phyloP scores from a whole-genome alignment of 176 grass and related monocot species.

The Carex pumila region DNA sequence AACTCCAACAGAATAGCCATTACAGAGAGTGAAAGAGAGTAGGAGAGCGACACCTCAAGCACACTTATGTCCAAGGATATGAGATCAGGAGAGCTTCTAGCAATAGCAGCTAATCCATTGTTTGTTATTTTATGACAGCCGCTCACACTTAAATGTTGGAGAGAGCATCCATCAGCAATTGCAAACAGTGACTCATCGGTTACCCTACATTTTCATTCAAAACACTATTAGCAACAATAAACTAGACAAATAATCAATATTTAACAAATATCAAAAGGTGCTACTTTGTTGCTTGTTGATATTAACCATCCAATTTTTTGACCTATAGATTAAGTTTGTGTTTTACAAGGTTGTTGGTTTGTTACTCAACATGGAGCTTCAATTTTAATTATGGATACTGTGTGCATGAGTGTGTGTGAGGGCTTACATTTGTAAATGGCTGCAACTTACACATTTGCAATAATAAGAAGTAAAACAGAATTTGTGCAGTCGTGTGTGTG shows the following conservation, averaged over 20 bases:
- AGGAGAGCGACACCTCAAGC: constrained; percentile 41
- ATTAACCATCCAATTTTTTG: background rate
- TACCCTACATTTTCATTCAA: constrained; percentile 39
- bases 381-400: background rate
- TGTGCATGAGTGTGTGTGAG: background rate
- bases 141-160: constrained; percentile 50
- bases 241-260: background rate
- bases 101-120: constrained; percentile 56
- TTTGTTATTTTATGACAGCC: constrained; percentile 71
- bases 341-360: background rate
- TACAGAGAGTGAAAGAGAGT: background rate
- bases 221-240: background rate
- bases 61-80: constrained; percentile 67
- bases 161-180: constrained; percentile 61
- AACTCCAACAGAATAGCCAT: background rate
- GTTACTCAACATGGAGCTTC: background rate
- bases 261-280: background rate
- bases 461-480: background rate
- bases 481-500: background rate
- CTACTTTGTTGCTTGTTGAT: background rate
- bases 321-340: background rate
- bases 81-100: constrained; percentile 68
- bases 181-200: constrained; percentile 57
- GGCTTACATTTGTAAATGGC: background rate
- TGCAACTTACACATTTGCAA: background rate